Percentiles rank a stretch among this genome's conserved stretches.
Evolutionary conservation across 192 early-diverging fungal genomes (phyloP).

Genomic region (Coemansia asiatica): DNA sequence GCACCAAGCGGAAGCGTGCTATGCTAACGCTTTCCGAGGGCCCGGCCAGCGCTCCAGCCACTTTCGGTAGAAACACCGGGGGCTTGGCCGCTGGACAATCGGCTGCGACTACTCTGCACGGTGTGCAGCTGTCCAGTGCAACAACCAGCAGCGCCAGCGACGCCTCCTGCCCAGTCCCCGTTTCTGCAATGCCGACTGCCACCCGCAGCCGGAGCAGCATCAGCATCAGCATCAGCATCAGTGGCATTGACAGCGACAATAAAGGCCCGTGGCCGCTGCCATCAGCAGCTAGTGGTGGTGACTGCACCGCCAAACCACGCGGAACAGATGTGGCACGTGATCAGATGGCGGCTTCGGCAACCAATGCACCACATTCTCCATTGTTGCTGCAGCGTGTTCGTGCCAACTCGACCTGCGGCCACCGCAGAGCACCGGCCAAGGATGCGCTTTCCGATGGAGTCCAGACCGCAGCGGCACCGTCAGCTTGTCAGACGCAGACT

Average conservation of each 20-base stretch:
- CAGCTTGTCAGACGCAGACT: background rate
- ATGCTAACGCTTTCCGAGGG: slow-evolving; percentile 2
- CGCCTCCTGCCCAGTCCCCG: slow-evolving; percentile 1
- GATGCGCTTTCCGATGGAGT: background rate
- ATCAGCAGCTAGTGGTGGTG: background rate
- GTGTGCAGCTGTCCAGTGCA: slow-evolving; percentile 3
- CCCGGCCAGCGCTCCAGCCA: slow-evolving; percentile 2
- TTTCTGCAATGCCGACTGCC: background rate
- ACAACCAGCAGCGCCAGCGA: slow-evolving; percentile 6
- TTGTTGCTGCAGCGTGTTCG: slow-evolving; percentile 6
- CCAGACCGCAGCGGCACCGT: background rate
- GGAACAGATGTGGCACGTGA: background rate
- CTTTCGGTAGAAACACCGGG: slow-evolving; percentile 5
- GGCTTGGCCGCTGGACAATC: slow-evolving; percentile 11
- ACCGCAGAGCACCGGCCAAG: background rate
- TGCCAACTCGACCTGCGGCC: slow-evolving; percentile 5
- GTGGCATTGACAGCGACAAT: too few relatives aligned
- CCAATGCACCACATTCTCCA: background rate
- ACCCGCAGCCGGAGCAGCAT: slow-evolving; percentile 4
- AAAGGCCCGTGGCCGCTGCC: background rate
- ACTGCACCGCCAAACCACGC: slow-evolving; percentile 8
- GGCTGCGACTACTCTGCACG: background rate
- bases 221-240: slow-evolving; percentile 3
- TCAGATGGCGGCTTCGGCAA: background rate
- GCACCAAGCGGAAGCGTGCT: slow-evolving; percentile 12